A percentile compares a stretch with the other conserved stretches of the same genome.
phyloP scores from a whole-genome alignment of 2,329 filamentous ascomycete species.

The Fusarium poae region DNA sequence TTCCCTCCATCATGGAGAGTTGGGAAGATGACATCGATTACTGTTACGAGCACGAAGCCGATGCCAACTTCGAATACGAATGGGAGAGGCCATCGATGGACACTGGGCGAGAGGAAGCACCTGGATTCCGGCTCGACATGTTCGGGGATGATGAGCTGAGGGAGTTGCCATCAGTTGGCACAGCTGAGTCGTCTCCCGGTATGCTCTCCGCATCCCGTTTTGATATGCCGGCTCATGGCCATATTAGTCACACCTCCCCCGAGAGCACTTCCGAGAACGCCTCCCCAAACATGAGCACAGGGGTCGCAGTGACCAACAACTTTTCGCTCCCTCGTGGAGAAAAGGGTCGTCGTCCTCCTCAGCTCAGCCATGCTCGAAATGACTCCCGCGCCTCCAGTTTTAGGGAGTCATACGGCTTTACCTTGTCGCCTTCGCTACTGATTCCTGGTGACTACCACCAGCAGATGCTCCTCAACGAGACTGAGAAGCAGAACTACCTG shows the following conservation, averaged over 20 bases:
- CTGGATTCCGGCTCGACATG: constrained; percentile 45
- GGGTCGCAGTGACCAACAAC: constrained; percentile 60
- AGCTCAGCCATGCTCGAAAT: constrained; percentile 55
- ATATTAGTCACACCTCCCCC: constrained; percentile 61
- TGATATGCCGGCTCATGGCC: constrained; percentile 64
- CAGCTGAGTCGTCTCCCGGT: constrained; percentile 46
- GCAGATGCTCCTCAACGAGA: constrained; percentile 60
- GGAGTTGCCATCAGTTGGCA: constrained; percentile 34
- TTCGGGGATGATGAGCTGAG: constrained; percentile 44
- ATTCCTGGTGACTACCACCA: constrained; percentile 71
- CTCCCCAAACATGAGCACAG: constrained; percentile 56
- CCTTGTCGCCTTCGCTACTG: constrained; percentile 71
- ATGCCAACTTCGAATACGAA: constrained; percentile 75
- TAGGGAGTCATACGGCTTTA: constrained; percentile 70
- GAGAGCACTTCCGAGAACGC: constrained; percentile 58
- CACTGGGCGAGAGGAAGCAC: constrained; percentile 43
- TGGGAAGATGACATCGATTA: constrained; percentile 81
- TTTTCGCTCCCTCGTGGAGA: constrained; percentile 64
- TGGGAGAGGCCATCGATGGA: constrained; percentile 72
- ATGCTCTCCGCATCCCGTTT: constrained; percentile 50
- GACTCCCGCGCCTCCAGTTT: constrained; percentile 67
- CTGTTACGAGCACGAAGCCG: constrained; percentile 76
- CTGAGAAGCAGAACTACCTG: constrained; percentile 48
- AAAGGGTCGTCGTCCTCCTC: constrained; percentile 50
- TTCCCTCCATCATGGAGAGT: constrained; percentile 58